Conservation (phyloP, 208 protist genomes). For the Leishmania tropica region DNA sequence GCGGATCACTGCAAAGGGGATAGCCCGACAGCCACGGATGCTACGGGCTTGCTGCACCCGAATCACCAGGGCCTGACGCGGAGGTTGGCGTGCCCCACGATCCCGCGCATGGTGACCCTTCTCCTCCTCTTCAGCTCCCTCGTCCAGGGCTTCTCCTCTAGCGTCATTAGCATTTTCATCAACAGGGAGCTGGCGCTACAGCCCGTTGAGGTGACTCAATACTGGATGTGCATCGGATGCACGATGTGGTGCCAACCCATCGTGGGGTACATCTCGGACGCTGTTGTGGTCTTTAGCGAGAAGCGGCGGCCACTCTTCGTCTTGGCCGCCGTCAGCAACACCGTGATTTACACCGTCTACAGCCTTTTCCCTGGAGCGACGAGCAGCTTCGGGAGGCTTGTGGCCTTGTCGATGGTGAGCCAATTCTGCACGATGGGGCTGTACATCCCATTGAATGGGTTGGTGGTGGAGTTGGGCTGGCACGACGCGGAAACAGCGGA, state of each 20-base stretch:
- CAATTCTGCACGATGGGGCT: slow-evolving; percentile 44
- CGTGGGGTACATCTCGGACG: slow-evolving; percentile 44
- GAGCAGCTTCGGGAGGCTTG: slow-evolving; percentile 17
- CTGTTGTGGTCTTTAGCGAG: slow-evolving; percentile 37
- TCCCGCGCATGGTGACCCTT: slow-evolving; percentile 33
- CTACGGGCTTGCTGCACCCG: background rate
- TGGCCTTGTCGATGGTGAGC: slow-evolving; percentile 32
- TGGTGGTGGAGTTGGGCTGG: slow-evolving; percentile 51
- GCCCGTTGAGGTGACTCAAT: slow-evolving; percentile 39
- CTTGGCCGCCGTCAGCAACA: slow-evolving; percentile 28
- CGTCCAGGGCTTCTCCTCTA: slow-evolving; percentile 37
- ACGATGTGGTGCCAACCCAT: slow-evolving; percentile 35
- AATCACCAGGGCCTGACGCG: background rate
- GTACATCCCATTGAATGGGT: slow-evolving; percentile 56
- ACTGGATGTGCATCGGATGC: slow-evolving; percentile 49
- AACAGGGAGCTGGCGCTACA: slow-evolving; percentile 29
- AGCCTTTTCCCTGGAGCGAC: slow-evolving; percentile 8
- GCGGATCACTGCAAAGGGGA: background rate
- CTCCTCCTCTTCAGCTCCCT: slow-evolving; percentile 40
- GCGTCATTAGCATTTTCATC: slow-evolving; percentile 40
- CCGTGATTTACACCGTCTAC: slow-evolving; percentile 35
- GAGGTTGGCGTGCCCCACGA: slow-evolving; percentile 7
- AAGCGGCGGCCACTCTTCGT: slow-evolving; percentile 48
- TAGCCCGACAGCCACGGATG: background rate
- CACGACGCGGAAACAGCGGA: slow-evolving; percentile 41